phyloP scores from a whole-genome alignment of 2,329 filamentous ascomycete genomes.

The Exophiala sideris region DNA sequence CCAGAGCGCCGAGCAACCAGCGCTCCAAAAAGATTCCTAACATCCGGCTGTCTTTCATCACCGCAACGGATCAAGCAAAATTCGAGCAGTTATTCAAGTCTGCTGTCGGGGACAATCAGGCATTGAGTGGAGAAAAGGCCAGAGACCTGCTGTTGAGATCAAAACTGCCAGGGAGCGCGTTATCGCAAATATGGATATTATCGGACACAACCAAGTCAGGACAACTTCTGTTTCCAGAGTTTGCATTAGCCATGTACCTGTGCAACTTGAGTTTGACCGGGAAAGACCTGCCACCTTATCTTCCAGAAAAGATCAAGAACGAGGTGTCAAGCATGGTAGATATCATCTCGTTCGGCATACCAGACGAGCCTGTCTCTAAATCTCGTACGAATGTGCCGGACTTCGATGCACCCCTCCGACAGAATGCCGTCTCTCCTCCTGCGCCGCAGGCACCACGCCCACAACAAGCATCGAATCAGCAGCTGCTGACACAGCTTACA shows the following conservation, averaged over 20 bases:
- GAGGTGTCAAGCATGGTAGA: slow-evolving; percentile 99
- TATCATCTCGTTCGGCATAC: slow-evolving; percentile 92
- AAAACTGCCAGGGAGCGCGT: slow-evolving; percentile 76
- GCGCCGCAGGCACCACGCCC: slow-evolving; percentile 63
- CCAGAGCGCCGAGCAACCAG: slow-evolving; percentile 56
- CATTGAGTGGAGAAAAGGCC: slow-evolving; percentile 88
- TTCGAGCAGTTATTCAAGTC: slow-evolving; percentile 98
- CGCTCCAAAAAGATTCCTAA: slow-evolving; percentile 76
- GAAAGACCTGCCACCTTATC: slow-evolving; percentile 67
- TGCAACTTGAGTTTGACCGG: slow-evolving; percentile 91
- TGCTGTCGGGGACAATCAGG: slow-evolving; percentile 77
- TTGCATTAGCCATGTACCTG: slow-evolving; percentile 95
- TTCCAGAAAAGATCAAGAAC: slow-evolving; percentile 87
- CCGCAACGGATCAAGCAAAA: slow-evolving; percentile 88
- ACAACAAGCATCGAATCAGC: slow-evolving; percentile 66
- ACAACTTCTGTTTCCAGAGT: slow-evolving; percentile 94
- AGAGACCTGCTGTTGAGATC: slow-evolving; percentile 85
- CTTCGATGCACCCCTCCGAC: slow-evolving; percentile 58
- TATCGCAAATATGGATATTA: slow-evolving; percentile 93
- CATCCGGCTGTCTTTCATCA: slow-evolving; percentile 93
- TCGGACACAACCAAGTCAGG: slow-evolving; percentile 95
- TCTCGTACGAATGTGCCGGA: slow-evolving; percentile 65
- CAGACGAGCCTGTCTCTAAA: slow-evolving; percentile 62
- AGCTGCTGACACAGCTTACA: slow-evolving; percentile 57
- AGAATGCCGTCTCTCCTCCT: slow-evolving; percentile 50